Conservation (phyloP, 331 rosid species). For the Malus hybrid region DNA sequence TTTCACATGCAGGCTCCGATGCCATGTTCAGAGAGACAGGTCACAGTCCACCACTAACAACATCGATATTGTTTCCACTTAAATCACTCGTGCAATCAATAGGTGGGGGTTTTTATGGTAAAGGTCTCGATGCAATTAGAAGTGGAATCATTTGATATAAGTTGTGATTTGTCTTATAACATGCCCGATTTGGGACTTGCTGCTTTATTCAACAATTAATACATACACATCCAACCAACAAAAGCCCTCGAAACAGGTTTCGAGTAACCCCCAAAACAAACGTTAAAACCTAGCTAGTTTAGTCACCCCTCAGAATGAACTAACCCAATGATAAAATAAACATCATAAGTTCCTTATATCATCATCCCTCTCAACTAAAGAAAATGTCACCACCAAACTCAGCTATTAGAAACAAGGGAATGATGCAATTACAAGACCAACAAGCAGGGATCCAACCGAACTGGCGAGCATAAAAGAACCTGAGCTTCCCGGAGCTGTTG, state of each 20-base stretch:
- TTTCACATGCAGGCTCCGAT: too few species aligned
- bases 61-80: too few species aligned
- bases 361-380: constrained; percentile 13
- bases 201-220: too few species aligned
- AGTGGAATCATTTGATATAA: too few species aligned
- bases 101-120: too few species aligned
- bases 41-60: too few species aligned
- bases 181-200: too few species aligned
- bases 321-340: not conserved
- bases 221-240: not conserved
- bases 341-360: not conserved
- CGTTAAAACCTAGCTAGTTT: not conserved
- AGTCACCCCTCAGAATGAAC: not conserved
- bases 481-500: constrained; percentile 34
- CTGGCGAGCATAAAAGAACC: constrained; percentile 27
- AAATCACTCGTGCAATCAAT: too few species aligned
- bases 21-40: too few species aligned
- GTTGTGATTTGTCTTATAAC: too few species aligned
- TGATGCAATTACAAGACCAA: constrained; percentile 23
- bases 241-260: not conserved
- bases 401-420: constrained; percentile 32
- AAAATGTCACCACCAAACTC: constrained; percentile 16
- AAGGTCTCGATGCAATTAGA: too few species aligned
- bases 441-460: constrained; percentile 37
- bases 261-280: not conserved